Base-by-base conservation (phyloP, 257 asterid genomes). In the Gynochthodes officinalis region DNA sequence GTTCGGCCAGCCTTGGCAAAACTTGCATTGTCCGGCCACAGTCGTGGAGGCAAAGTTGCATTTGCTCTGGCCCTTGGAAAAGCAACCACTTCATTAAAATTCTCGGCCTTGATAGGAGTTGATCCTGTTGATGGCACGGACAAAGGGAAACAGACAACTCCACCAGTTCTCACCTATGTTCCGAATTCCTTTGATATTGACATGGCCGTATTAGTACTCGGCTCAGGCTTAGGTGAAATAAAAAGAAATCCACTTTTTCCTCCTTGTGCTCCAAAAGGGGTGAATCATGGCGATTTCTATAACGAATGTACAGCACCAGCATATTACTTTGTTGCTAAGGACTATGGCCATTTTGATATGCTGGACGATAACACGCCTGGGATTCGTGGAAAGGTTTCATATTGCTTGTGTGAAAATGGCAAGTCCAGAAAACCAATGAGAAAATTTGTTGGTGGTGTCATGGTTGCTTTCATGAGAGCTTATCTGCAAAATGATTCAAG, bases 91-190 rank as follows among this genome's bases (percentile, higher is more conserved):
- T 2, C 81, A 12, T 57, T 82, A 13, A 86, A 81, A 46, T 78
- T 90, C 64, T 90, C 97, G 19, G 98, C 92, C 75, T 48, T 93
- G 21, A 88, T 93, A 73, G 98, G 98, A 21, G 78, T 93, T 19
- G 97, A 90, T 68, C 98, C 98, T 0, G 97, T 93, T 16, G 98
- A 90, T 58, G 97, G 97, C 25, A 84, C 76, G 87, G 94, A 75
- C 43, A 71, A 61, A 33, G 96, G 89, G 21, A 84, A 78, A 32
- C 98, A 93, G 72, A 90, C 96, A 3, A 88, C 92, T 0, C 98
- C 98, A 0, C 92, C 90, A 0, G 86, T 93, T 63, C 90, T 89
- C 8, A 89, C 92, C 33, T 89, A 89, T 79, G 63, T 62, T 8
- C 96, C 97, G 2, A 79, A 69, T 42, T 93, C 98, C 30, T 90